A percentile compares a stretch with the other conserved stretches of the same genome.
phyloP scores from a whole-genome alignment of 495 filamentous ascomycete genomes.

The Penicillium angulare region DNA sequence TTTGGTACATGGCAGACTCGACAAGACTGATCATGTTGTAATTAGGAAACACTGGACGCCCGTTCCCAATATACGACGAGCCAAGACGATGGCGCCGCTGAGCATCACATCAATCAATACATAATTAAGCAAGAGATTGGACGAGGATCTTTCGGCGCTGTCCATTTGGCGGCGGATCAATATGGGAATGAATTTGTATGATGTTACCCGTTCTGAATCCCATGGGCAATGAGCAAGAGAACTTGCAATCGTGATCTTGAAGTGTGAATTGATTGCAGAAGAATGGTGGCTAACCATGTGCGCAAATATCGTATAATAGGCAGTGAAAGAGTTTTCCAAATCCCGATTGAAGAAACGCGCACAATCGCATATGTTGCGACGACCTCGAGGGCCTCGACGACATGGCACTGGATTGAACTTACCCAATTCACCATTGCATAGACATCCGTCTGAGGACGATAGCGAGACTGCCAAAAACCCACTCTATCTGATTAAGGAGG shows the following conservation, averaged over 20 bases:
- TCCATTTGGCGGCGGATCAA: slow-evolving; percentile 88
- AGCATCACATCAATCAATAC: slow-evolving; percentile 92
- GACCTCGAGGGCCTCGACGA: slow-evolving; percentile 54
- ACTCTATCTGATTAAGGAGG: slow-evolving; percentile 86
- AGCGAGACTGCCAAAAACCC: slow-evolving; percentile 69
- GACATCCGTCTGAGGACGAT: slow-evolving; percentile 45
- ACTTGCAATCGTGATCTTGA: no score
- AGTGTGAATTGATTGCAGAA: not conserved
- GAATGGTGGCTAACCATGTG: not conserved
- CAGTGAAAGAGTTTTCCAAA: slow-evolving; percentile 98
- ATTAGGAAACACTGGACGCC: slow-evolving; percentile 87
- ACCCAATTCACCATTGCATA: slow-evolving; percentile 51
- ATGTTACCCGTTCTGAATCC: slow-evolving; percentile 3
- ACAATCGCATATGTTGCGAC: slow-evolving; percentile 85
- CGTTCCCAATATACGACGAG: slow-evolving; percentile 82
- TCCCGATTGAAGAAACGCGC: slow-evolving; percentile 85
- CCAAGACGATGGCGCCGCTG: slow-evolving; percentile 72
- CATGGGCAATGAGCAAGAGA: no score
- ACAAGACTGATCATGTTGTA: slow-evolving; percentile 26
- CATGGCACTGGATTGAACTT: slow-evolving; percentile 58
- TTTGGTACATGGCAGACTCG: slow-evolving; percentile 9
- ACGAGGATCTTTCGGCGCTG: slow-evolving; percentile 89
- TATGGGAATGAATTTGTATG: slow-evolving; percentile 91
- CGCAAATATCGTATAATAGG: slow-evolving; percentile 47
- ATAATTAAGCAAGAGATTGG: slow-evolving; percentile 94